Evolutionary conservation across 179 eudicot species (phyloP), one percentile per base, ranked within the genome.

Genomic region (Amaranthus tricolor): DNA sequence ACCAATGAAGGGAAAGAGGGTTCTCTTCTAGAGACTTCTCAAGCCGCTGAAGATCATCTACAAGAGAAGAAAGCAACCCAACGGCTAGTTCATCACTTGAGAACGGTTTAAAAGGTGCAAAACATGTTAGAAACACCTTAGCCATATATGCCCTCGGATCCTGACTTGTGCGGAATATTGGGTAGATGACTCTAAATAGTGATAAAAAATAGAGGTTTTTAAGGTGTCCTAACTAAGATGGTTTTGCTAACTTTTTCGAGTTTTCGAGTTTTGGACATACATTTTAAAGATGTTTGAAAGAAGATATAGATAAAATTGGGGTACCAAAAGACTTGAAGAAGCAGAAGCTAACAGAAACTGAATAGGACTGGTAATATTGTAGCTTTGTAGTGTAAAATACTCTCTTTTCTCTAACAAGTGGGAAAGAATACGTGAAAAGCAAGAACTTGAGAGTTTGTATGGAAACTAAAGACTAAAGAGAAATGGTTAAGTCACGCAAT

Each of bases 331-430:
- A 68, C 75, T 66, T 75, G 72, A 73, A 68, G 72, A 52, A 50
- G 76, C 63, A 74, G 61, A 80, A 71, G 82, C 19, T 57, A 51
- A 73, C 73, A 68, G 70, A 69, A 76, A 79, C 21, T 76, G 81
- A 79, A 79, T 70, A 55, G n/a, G 85, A 83, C 80, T 74, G 77
- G 54, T 72, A 44, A 82, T 57, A 61, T 21, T 43, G 75, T 78
- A 74, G 65, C 84, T 80, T 80, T 78, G 82, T 48, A 81, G 82
- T 84, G 77, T 75, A 81, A 81, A 81, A 62, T 84, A 84, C 86
- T 81, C 83, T 66, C 74, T 84, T 81, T 74, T 43, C 83, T 80
- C 64, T 77, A 65, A 71, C 62, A 61, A 71, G 79, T 67, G 74
- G 62, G 74, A 76, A 74, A 44, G 75, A 53, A 77, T 61, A 75